Base-by-base conservation (phyloP, 495 filamentous ascomycete species). In the Podospora pseudoanserina region DNA sequence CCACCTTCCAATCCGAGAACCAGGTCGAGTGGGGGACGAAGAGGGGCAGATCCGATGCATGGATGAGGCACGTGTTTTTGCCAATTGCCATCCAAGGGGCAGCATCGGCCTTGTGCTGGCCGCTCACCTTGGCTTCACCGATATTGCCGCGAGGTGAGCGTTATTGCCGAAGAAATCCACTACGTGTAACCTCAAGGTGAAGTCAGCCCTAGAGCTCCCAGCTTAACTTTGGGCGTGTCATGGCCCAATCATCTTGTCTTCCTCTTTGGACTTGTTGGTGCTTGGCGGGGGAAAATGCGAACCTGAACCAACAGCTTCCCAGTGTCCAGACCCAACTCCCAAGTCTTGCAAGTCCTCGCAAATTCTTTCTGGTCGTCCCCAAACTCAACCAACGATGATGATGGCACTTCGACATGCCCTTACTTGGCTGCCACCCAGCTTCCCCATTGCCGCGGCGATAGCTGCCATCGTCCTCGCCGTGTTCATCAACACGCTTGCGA, bases 401-500 rank as follows among this genome's bases (percentile, higher is more conserved):
- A 49, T 16, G 39, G 3, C 30, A 4, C 30, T 32, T 32, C 30
- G 4, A 5, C 4, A 32, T 7, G 7, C 4, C 30, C 30, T 49
- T 49, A 16, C 9, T 11, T 49, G 39, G 39, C 39, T 49, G 13
- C 39, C 15, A 3, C 6, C 15, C 15, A 49, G 39, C 39, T 49
- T 49, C 39, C 39, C 39, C 2, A 0, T 49, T 9, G 15, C 13
- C 13, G 39, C 13, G 3, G 39, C 6, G 15, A 49, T 49, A 49
- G 39, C 39, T 20, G 64, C 70, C 26, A 4, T 60, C 27, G 3
- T 60, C 7, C 0, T 64, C 27, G 6, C 9, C 63, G 5, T 63
- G 3, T 61, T 71, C 5, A 0, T 69, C 13, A 58, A 63, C 11
- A 44, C 60, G 16, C 7, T 65, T 20, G 27, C 64, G 19, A 55